These are phyloP conservation scores for Kazachstania africana DNA, from an alignment of 805 yeast genomes.

Conservation along the genomic window DNA sequence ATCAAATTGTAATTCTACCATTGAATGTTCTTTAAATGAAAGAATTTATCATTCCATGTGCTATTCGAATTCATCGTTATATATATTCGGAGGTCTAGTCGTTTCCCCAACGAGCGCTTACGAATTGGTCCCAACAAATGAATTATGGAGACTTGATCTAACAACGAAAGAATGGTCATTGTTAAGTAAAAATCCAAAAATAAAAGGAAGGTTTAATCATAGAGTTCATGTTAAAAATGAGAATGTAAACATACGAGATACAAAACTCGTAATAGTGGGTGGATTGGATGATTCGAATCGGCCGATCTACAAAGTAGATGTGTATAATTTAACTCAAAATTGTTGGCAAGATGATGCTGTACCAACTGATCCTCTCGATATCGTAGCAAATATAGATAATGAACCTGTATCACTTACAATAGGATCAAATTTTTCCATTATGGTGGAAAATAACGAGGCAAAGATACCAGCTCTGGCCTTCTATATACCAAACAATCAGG, in stretches of 20 bases:
- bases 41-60: conserved; percentile 52
- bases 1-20: not conserved
- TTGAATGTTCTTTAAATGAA: conserved; percentile 8
- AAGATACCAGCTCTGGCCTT: conserved; percentile 19
- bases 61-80: conserved; percentile 38
- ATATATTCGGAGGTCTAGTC: conserved; percentile 56
- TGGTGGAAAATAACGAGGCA: conserved; percentile 20
- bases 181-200: conserved; percentile 30
- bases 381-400: conserved; percentile 15
- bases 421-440: conserved; percentile 16
- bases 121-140: conserved; percentile 40
- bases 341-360: conserved; percentile 18
- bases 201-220: conserved; percentile 39
- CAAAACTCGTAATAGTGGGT: conserved; percentile 22
- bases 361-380: conserved; percentile 5
- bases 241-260: conserved; percentile 17
- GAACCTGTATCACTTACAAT: conserved; percentile 7
- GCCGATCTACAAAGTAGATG: conserved; percentile 19
- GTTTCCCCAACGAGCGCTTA: conserved; percentile 27
- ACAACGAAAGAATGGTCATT: conserved; percentile 42
- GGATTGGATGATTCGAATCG: conserved; percentile 22
- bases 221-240: conserved; percentile 30
- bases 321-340: conserved; percentile 17
- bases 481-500: conserved; percentile 5
- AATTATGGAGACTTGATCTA: conserved; percentile 60